Conservation (phyloP, 169 alveolate species). For the Eimeria falciformis region DNA sequence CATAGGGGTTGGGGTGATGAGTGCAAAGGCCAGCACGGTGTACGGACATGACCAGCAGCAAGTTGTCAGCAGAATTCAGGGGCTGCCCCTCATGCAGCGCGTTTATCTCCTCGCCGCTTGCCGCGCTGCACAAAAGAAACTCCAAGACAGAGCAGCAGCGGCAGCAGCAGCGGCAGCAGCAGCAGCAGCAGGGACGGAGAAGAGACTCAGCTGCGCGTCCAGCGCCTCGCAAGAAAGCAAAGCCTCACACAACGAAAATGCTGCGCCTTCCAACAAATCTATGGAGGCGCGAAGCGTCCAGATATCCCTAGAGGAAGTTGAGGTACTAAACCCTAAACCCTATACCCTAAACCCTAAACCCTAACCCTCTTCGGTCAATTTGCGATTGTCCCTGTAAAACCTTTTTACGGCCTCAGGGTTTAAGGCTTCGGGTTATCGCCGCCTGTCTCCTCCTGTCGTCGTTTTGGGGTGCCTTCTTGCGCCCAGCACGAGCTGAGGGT, state of each 20-base stretch:
- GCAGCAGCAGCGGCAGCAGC: background rate
- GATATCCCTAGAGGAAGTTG: too few relatives aligned
- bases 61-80: constrained; percentile 30
- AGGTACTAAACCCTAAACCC: background rate
- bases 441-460: too few relatives aligned
- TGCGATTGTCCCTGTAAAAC: too few relatives aligned
- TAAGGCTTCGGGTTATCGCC: too few relatives aligned
- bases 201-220: background rate
- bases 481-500: too few relatives aligned
- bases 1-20: constrained; percentile 51
- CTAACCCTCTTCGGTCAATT: too few relatives aligned
- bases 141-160: background rate
- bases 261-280: too few relatives aligned
- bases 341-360: background rate
- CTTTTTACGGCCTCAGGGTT: too few relatives aligned
- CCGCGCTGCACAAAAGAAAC: background rate
- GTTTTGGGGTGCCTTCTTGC: too few relatives aligned
- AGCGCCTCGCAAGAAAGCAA: background rate
- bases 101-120: constrained; percentile 28
- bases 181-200: background rate
- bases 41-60: constrained; percentile 67
- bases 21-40: constrained; percentile 26
- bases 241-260: background rate
- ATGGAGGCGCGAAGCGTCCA: too few relatives aligned
- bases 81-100: constrained; percentile 70